Evolutionary conservation across 331 rosid species (phyloP).

Genomic region (Pyrus hybrid): DNA sequence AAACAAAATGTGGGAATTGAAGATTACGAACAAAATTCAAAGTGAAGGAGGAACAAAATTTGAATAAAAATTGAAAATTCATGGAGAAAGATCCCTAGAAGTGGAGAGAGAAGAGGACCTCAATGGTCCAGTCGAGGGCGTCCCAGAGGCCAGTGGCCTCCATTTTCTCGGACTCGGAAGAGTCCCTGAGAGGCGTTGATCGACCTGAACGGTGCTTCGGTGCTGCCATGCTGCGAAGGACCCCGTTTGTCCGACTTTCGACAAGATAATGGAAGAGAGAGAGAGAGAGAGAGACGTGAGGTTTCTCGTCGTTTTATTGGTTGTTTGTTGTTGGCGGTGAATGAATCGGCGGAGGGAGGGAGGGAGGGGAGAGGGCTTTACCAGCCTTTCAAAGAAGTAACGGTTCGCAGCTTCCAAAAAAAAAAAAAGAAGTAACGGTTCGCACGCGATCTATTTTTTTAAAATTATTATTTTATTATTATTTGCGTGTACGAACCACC

Average conservation of each 20-base stretch:
- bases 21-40: not conserved
- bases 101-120: slow-evolving; percentile 34
- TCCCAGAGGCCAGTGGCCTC: slow-evolving; percentile 77
- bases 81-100: not conserved
- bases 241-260: not conserved
- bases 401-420: no score
- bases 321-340: not conserved
- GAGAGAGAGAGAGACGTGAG: slow-evolving; percentile 1
- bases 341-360: no score
- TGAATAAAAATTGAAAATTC: not conserved
- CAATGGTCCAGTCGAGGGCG: slow-evolving; percentile 81
- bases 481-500: not conserved
- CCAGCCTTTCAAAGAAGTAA: not conserved
- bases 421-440: no score
- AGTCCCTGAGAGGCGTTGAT: slow-evolving; percentile 56
- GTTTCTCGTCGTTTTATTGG: not conserved
- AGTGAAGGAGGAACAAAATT: not conserved
- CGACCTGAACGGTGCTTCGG: slow-evolving; percentile 38
- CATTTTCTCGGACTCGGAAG: slow-evolving; percentile 55
- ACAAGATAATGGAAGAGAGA: not conserved
- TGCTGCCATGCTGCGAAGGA: slow-evolving; percentile 26
- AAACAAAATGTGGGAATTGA: not conserved
- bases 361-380: not conserved
- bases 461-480: not conserved
- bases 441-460: not conserved